These are phyloP conservation scores for Novakomyces olei DNA, from an alignment of 805 yeast genomes.

Conservation along the genomic window DNA sequence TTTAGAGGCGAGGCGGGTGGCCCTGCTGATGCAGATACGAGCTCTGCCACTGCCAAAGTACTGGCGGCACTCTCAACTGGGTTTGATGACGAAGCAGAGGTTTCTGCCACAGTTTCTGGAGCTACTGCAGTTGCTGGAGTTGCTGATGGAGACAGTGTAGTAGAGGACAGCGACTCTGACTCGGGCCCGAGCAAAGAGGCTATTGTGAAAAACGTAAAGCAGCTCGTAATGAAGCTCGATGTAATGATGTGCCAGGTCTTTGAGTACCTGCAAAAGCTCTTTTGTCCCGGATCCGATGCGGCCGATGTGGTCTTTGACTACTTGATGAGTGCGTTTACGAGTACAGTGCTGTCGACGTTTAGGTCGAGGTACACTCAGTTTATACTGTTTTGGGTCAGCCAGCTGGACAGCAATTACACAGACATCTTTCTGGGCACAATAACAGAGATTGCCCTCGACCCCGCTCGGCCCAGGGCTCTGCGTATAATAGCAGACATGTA, in stretches of 20 bases:
- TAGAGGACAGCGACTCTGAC: background rate
- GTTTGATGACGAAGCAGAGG: conserved; percentile 1
- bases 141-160: background rate
- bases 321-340: conserved; percentile 53
- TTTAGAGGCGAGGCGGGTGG: too few relatives aligned
- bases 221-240: conserved; percentile 35
- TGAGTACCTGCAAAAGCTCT: conserved; percentile 21
- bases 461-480: conserved; percentile 43
- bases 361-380: conserved; percentile 73
- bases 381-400: conserved; percentile 56
- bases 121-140: background rate
- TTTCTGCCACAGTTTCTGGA: background rate
- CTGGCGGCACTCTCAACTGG: background rate
- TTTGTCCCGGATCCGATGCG: conserved; percentile 22
- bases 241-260: conserved; percentile 37
- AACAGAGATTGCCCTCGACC: conserved; percentile 60
- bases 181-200: conserved; percentile 18
- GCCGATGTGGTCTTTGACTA: conserved; percentile 48
- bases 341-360: conserved; percentile 74
- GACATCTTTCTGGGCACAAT: conserved; percentile 65
- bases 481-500: conserved; percentile 33
- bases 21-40: conserved; percentile 29
- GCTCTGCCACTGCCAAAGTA: conserved; percentile 4
- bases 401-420: conserved; percentile 55
- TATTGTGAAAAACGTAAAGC: conserved; percentile 15